Base-by-base conservation (phyloP, 2,329 filamentous ascomycete genomes). In the Curvularia spicifera region DNA sequence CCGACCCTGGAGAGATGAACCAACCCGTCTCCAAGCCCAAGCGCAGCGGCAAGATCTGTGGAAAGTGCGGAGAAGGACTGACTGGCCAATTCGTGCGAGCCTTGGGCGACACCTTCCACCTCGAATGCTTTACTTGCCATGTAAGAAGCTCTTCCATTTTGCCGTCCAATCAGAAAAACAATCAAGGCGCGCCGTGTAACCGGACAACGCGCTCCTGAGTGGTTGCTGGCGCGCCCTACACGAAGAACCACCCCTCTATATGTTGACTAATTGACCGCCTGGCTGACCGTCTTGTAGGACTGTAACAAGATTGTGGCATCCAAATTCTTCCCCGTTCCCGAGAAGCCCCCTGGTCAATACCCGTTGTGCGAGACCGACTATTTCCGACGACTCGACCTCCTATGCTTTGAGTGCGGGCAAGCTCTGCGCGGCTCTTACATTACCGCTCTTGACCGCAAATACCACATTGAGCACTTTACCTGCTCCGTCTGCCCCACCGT, bases 321-420 rank as follows among this genome's bases (percentile, higher is more conserved):
- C 51, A 99, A 99, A 73, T 99, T 99, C 85, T 99, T 99, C 78
- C 95, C 95, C 1, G 91, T 96, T 7, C 93, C 97, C 66, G 91
- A 96, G 68, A 92, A 96, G 70, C 87, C 93, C 67, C 92, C 91
- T 40, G 85, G 87, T 45, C 95, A 97, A 76, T 98, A 97, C 75
- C 95, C 95, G 8, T 86, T 99, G 4, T 99, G 95, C 82, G 95
- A 99, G 79, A 98, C 78, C 24, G 95, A 99, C 78, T 99, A 99
- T 78, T 99, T 99, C 78, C 87, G 93, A 69, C 87, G 95, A 59
- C 86, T 99, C 18, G 93, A 94, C 62, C 84, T 99, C 44, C 84
- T 99, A 43, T 99, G 95, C 78, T 91, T 91, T 77, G 89, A 95
- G 63, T 99, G 95, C 76, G 92, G 93, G 65, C 92, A 93, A 58